These are phyloP conservation scores for Perilla frutescens DNA, from an alignment of 257 asterid species.

Conservation along the genomic window DNA sequence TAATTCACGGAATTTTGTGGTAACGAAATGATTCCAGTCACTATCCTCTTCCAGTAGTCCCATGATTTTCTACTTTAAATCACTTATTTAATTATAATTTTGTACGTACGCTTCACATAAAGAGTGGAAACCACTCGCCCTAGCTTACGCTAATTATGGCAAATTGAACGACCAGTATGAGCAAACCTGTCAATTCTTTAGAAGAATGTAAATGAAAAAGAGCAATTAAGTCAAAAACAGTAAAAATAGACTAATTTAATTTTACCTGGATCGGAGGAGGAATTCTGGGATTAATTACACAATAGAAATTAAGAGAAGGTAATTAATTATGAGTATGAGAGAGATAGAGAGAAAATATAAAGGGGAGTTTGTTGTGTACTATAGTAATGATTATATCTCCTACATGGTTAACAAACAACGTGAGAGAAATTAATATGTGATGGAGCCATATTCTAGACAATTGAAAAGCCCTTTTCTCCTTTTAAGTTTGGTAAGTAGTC, in stretches of 20 bases:
- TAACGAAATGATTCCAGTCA: conserved; percentile 41
- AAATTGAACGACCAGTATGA: not conserved
- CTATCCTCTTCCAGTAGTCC: conserved; percentile 26
- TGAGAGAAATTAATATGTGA: conserved; percentile 35
- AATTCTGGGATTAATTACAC: no score
- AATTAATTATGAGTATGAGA: conserved; percentile 9
- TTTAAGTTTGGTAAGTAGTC: conserved; percentile 28
- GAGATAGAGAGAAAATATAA: conserved; percentile 27
- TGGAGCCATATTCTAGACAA: conserved; percentile 33
- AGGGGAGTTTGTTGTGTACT: conserved; percentile 37
- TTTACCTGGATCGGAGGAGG: not conserved
- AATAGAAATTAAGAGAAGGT: not conserved
- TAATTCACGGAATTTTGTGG: conserved; percentile 35
- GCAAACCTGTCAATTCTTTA: not conserved
- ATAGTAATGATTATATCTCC: conserved; percentile 47
- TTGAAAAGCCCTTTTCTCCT: not conserved
- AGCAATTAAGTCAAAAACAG: not conserved
- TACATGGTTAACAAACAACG: conserved; percentile 35
- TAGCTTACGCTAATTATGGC: not conserved
- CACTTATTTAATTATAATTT: no score
- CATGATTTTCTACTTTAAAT: conserved; percentile 29
- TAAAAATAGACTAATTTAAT: not conserved
- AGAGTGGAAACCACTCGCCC: conserved; percentile 9
- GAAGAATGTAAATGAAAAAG: not conserved
- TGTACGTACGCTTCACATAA: not conserved